Conservation (phyloP, 1,284 basidiomycete species). For the Puccinia hordei region DNA sequence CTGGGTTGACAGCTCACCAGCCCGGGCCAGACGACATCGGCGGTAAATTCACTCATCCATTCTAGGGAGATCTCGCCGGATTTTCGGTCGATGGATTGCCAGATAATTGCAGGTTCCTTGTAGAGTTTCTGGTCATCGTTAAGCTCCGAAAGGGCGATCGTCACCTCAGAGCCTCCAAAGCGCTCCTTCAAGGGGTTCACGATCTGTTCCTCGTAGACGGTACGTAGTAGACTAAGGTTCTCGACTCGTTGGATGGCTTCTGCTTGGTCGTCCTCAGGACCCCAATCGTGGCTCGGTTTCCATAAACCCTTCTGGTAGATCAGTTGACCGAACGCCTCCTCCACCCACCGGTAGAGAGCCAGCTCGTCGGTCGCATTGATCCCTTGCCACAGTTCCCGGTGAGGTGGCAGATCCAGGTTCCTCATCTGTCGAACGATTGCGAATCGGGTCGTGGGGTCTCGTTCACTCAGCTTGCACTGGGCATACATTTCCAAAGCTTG, state of each 20-base stretch:
- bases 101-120: conserved; percentile 27
- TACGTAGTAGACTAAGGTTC: conserved; percentile 17
- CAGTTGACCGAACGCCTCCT: conserved; percentile 41
- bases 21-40: conserved; percentile 42
- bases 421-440: conserved; percentile 38
- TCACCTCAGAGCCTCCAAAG: conserved; percentile 22
- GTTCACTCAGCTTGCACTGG: conserved; percentile 12
- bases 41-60: conserved; percentile 48
- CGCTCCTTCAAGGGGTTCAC: conserved; percentile 1
- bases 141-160: conserved; percentile 1
- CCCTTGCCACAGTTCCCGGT: conserved; percentile 17
- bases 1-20: conserved; percentile 23
- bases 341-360: conserved; percentile 14
- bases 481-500: conserved; percentile 22
- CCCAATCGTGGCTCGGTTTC: conserved; percentile 40
- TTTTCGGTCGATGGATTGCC: conserved; percentile 16
- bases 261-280: conserved; percentile 10
- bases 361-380: conserved; percentile 32
- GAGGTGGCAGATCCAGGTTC: conserved; percentile 34
- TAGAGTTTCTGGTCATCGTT: conserved; percentile 8
- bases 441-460: conserved; percentile 25
- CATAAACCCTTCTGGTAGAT: conserved; percentile 36
- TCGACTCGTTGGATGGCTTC: conserved; percentile 17
- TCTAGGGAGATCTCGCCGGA: conserved; percentile 11
- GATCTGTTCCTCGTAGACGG: conserved; percentile 27